Percentiles rank a stretch among this genome's conserved stretches.
phyloP scores from a whole-genome alignment of 2,329 filamentous ascomycete genomes.

The Waltergamsia citrina region DNA sequence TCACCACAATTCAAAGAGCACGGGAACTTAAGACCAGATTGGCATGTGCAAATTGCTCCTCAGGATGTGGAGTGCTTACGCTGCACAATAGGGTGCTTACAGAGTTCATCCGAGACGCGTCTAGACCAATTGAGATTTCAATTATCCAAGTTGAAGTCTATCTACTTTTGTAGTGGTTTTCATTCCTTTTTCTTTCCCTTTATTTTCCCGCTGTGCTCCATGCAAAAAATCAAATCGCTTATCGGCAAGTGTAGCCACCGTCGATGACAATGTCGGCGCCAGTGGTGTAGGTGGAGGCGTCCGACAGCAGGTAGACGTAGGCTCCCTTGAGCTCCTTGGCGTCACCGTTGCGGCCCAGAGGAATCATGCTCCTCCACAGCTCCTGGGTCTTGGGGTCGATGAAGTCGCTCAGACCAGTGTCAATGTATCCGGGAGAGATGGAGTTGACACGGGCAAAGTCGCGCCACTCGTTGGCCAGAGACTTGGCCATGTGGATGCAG shows the following conservation, averaged over 20 bases:
- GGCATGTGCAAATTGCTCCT: too few species aligned
- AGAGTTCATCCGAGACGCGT: too few species aligned
- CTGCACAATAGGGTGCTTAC: too few species aligned
- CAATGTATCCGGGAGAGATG: constrained; percentile 54
- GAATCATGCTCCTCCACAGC: constrained; percentile 61
- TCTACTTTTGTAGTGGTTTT: neutral
- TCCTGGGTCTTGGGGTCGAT: constrained; percentile 51
- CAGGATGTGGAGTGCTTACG: too few species aligned
- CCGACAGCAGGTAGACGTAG: constrained; percentile 62
- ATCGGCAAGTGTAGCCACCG: constrained; percentile 41
- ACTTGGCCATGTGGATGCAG: constrained; percentile 27
- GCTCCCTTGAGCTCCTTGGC: constrained; percentile 60
- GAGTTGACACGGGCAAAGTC: constrained; percentile 51
- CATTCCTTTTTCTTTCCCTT: neutral
- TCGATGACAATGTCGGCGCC: constrained; percentile 59
- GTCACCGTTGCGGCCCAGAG: constrained; percentile 55
- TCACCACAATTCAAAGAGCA: too few species aligned
- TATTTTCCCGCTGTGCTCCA: too few species aligned
- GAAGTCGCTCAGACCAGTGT: constrained; percentile 53
- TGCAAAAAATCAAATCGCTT: too few species aligned
- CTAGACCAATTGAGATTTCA: too few species aligned
- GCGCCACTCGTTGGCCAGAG: constrained; percentile 50
- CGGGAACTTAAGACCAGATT: too few species aligned
- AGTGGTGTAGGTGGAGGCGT: constrained; percentile 63
- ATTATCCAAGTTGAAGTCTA: too few species aligned